Percentiles rank a stretch among this genome's conserved stretches.
Evolutionary conservation across 2,329 filamentous ascomycete species (phyloP).

Genomic region (Trichoderma sp.): DNA sequence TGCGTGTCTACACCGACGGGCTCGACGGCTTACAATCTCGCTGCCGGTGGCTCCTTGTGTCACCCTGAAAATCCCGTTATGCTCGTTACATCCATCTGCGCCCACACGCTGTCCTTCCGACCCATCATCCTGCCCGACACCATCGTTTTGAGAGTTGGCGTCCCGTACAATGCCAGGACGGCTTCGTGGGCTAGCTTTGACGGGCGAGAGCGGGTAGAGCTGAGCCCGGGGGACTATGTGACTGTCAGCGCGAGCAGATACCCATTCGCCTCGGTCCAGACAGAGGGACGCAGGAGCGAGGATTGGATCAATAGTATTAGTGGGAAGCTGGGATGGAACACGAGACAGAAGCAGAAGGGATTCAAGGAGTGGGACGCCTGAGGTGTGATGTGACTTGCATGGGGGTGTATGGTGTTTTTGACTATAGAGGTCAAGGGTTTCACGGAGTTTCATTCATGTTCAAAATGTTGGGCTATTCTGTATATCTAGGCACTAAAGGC

Average conservation of each 20-base stretch:
- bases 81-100: constrained; percentile 88
- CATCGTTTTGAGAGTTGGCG: constrained; percentile 86
- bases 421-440: not conserved
- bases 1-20: constrained; percentile 94
- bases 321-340: constrained; percentile 79
- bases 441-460: not conserved
- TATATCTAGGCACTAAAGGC: not conserved
- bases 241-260: constrained; percentile 79
- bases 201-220: constrained; percentile 81
- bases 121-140: constrained; percentile 97
- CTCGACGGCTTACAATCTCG: constrained; percentile 92
- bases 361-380: constrained; percentile 49
- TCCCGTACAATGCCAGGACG: constrained; percentile 89
- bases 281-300: constrained; percentile 65
- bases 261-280: constrained; percentile 75
- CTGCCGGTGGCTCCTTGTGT: constrained; percentile 89
- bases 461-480: not conserved
- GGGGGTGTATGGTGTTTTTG: not conserved
- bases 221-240: constrained; percentile 76
- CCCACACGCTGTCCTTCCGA: constrained; percentile 90
- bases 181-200: constrained; percentile 98
- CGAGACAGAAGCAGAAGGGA: constrained; percentile 70
- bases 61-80: constrained; percentile 97
- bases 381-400: not conserved
- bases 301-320: constrained; percentile 83